These are phyloP conservation scores for Lactarius vividus DNA, from an alignment of 768 basidiomycete species.

Conservation along the genomic window DNA sequence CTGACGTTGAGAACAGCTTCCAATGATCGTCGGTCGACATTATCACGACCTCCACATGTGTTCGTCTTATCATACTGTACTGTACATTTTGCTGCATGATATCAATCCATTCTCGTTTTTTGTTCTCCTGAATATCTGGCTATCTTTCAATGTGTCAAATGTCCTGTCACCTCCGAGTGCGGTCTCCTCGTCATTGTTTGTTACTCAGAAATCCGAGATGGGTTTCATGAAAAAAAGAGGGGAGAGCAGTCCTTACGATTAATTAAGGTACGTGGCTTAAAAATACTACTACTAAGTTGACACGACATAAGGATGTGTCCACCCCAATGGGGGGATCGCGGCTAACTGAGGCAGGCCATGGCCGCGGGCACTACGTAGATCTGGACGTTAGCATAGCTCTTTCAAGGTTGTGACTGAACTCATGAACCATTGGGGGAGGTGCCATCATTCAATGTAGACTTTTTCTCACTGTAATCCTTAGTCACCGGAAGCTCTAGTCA, in stretches of 20 bases:
- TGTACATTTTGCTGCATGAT: constrained; percentile 17
- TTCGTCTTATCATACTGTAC: constrained; percentile 18
- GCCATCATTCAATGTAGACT: not conserved
- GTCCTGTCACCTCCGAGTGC: not conserved
- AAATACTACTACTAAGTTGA: not conserved
- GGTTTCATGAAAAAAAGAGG: no score
- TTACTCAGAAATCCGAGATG: not conserved
- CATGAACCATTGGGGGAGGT: not conserved
- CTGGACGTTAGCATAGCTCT: not conserved
- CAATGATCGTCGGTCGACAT: constrained; percentile 47
- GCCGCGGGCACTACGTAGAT: not conserved
- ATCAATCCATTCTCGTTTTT: not conserved
- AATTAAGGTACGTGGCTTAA: constrained; percentile 1
- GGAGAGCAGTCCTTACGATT: not conserved
- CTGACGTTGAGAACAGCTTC: constrained; percentile 94
- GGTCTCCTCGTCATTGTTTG: not conserved
- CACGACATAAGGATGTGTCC: not conserved
- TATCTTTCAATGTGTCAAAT: not conserved
- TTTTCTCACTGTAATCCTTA: not conserved
- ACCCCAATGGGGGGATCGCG: not conserved
- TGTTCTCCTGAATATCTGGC: not conserved
- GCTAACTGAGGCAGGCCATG: not conserved
- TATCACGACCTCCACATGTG: not conserved
- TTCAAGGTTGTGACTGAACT: not conserved
- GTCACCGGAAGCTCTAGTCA: not conserved